Evolutionary conservation across 1,139 yeast genomes (phyloP), one percentile per base, ranked within the genome.

Genomic region (Blastobotrys elegans): DNA sequence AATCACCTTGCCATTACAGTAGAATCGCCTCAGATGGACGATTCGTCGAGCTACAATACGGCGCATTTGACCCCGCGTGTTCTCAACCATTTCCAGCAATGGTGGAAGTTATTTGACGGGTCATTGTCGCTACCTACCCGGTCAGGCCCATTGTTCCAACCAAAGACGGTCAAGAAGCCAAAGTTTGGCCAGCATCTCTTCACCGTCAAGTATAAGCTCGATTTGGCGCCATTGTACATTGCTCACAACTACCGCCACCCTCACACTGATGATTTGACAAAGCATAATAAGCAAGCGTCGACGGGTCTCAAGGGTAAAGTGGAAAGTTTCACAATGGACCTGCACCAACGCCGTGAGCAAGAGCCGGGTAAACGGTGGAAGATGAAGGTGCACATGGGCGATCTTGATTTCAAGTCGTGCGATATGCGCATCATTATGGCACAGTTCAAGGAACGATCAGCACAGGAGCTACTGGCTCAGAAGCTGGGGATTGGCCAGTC

Each of bases 61-160:
- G 77, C 83, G 14, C 94, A 89, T 62, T 67, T 90, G 37, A 75
- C 95, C 0, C 96, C 97, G 0, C 66, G 73, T 34, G 74, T 84
- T 0, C 71, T 88, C 53, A 66, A 69, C 11, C 84, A 84, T 56
- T 90, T 90, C 69, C 79, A 77, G 58, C 67, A 69, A 35, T 92
- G 97, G 97, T 89, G 96, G 96, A 68, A 73, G 43, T 74, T 83
- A 47, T 80, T 92, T 59, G 79, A 83, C 22, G 79, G 86, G 40
- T 76, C 77, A 29, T 69, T 84, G 27, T 82, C 95, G 4, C 69
- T 87, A 32, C 96, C 97, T 0, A 75, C 87, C 3, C 75, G 88
- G 50, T 74, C 76, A 37, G 97, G 97, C 0, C 68, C 69, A 13
- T 64, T 92, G 20, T 92, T 86, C 62, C 77, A 74, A 17, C 65